These are phyloP conservation scores for Hymenoscyphus occultus DNA, from an alignment of 2,329 filamentous ascomycete species.

Conservation along the genomic window DNA sequence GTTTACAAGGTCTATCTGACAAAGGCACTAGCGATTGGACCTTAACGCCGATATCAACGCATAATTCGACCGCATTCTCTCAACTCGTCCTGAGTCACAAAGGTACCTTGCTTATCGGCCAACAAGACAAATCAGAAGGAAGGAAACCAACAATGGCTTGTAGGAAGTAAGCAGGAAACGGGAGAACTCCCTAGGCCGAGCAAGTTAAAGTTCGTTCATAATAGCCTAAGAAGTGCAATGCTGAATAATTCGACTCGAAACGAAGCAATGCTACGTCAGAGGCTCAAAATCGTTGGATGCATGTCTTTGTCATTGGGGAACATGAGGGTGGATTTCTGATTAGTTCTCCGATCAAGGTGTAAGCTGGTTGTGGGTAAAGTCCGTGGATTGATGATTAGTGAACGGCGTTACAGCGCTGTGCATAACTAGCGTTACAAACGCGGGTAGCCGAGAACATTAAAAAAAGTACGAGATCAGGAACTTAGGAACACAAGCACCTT, in stretches of 20 bases:
- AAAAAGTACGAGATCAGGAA: too few relatives aligned
- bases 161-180: neutral
- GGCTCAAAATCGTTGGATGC: neutral
- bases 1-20: neutral
- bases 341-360: neutral
- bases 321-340: neutral
- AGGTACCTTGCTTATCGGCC: neutral
- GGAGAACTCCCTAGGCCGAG: neutral
- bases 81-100: conserved; percentile 6
- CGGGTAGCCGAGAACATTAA: too few relatives aligned
- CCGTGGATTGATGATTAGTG: neutral
- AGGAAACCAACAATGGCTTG: neutral
- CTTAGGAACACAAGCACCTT: too few relatives aligned
- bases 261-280: neutral
- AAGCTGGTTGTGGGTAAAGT: neutral
- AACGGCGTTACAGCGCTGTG: neutral
- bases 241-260: conserved; percentile 2
- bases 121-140: neutral
- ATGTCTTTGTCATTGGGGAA: neutral
- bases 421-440: too few relatives aligned
- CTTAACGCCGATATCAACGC: neutral
- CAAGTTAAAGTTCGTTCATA: neutral
- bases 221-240: neutral
- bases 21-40: neutral
- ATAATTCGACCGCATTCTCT: conserved; percentile 5